Base-by-base conservation (phyloP, 2,329 filamentous ascomycete genomes). In the Ophiostoma ulmi region DNA sequence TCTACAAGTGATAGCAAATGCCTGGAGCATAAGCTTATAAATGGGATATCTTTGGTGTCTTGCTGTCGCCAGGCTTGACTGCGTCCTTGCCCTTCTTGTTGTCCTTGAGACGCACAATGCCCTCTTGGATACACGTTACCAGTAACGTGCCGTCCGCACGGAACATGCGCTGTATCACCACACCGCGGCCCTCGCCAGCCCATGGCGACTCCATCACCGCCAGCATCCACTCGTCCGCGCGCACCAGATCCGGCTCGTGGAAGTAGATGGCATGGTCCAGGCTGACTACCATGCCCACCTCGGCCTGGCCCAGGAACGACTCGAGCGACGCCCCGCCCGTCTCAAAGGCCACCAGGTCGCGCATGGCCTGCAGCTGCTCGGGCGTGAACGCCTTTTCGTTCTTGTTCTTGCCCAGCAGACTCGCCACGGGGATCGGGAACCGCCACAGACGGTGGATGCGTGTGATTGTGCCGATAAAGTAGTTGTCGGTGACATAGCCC, bases 401-500 rank as follows among this genome's bases (percentile, higher is more conserved):
- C 71, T 78, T 77, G 70, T 81, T 70, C 38, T 91, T 72, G 67
- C 80, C 79, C 17, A 85, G 78, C 72, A 86, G 79, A 17, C 79
- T 77, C n/a, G 85, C 82, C n/a, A 88, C 82, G 48, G 70, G 61
- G 69, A 78, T 76, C 13, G 73, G 87, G 78, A 91, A 92, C 17
- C 91, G 85, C 86, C 91, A 94, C 48, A 97, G 84, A 71, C 88
- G 86, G 79, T 97, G 94, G 70, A 94, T 89, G 26, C 92, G 88
- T 38, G 90, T 84, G 8, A 97, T 88, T 1, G 94, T 97, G 55
- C 92, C 94, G 79, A 98, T 94, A 80, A 99, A 98, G 81, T 92
- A 95, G 77, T 87, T 91, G 80, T 98, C 94, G 36, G 90, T 92
- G 83, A 98, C 91, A 82, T 98, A 99, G 35, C 94, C 94, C 73